Conservation (phyloP, 129 eudicot genomes). For the Chrysanthemum makinoi region DNA sequence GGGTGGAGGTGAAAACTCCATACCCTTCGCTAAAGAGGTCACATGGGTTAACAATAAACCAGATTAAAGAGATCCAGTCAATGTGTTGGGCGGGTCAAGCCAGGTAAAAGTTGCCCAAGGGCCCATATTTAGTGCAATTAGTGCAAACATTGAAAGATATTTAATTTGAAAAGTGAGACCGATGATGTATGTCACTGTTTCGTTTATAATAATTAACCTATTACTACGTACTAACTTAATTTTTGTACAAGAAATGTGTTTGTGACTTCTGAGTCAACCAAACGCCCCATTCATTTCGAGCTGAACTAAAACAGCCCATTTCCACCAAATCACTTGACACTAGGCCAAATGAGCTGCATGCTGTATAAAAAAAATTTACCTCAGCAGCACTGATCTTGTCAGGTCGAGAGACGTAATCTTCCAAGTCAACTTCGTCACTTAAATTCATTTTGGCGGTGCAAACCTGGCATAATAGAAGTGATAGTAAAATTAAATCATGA, state of each 20-base stretch:
- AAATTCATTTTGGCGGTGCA: slow-evolving; percentile 91
- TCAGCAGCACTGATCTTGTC: slow-evolving; percentile 97
- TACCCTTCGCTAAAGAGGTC: too few relatives aligned
- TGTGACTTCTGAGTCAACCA: too few relatives aligned
- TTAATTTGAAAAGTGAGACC: too few relatives aligned
- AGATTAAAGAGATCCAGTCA: neutral
- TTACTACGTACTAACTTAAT: too few relatives aligned
- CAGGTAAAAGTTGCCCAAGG: neutral
- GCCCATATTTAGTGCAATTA: too few relatives aligned
- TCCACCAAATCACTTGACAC: neutral
- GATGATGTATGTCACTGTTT: too few relatives aligned
- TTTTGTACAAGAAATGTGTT: too few relatives aligned
- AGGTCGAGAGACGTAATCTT: slow-evolving; percentile 88
- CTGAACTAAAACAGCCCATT: too few relatives aligned
- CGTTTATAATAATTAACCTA: too few relatives aligned
- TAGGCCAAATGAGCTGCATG: neutral
- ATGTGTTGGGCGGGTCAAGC: neutral
- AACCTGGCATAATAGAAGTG: slow-evolving; percentile 47
- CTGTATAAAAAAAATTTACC: slow-evolving; percentile 44
- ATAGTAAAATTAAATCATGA: neutral
- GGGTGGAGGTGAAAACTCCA: too few relatives aligned
- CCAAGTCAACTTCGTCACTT: slow-evolving; percentile 86
- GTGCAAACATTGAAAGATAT: too few relatives aligned
- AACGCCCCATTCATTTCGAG: too few relatives aligned
- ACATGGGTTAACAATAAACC: neutral